Evolutionary conservation across 2,329 filamentous ascomycete species (phyloP).

Genomic region (Aspergillus sp.): DNA sequence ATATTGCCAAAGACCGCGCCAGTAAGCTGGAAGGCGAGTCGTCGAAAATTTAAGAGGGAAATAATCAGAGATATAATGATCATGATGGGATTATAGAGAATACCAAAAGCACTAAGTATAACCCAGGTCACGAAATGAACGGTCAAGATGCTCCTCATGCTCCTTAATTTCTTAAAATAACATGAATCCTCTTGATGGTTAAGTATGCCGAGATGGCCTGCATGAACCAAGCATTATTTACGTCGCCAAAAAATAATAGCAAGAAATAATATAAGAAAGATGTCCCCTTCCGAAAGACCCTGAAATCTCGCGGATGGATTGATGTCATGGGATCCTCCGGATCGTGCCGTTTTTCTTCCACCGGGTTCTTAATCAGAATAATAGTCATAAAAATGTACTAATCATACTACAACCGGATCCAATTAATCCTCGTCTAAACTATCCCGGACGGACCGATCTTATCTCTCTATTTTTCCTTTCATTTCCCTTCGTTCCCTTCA

Average conservation of each 20-base stretch:
- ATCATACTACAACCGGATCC: background rate
- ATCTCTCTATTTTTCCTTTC: conserved; percentile 1
- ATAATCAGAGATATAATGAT: background rate
- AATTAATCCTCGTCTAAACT: background rate
- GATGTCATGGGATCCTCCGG: conserved; percentile 6
- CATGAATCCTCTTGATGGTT: too few relatives aligned
- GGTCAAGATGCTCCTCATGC: too few relatives aligned
- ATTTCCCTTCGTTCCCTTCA: background rate
- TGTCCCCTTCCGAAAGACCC: too few relatives aligned
- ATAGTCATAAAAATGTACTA: background rate
- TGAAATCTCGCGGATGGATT: background rate
- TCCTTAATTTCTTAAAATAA: too few relatives aligned
- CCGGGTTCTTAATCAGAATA: background rate
- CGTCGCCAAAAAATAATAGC: too few relatives aligned
- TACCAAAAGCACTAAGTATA: too few relatives aligned
- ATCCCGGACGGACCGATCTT: background rate
- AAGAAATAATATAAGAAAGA: too few relatives aligned
- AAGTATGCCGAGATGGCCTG: too few relatives aligned
- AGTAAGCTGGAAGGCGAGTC: conserved; percentile 52
- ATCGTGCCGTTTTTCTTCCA: conserved; percentile 6
- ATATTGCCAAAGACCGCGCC: conserved; percentile 80
- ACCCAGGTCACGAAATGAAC: too few relatives aligned
- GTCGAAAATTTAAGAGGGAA: conserved; percentile 5
- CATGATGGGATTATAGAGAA: background rate
- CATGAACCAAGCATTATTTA: too few relatives aligned